These are phyloP conservation scores for Cucurbitaria berberidis DNA, from an alignment of 2,329 filamentous ascomycete genomes.

Conservation along the genomic window DNA sequence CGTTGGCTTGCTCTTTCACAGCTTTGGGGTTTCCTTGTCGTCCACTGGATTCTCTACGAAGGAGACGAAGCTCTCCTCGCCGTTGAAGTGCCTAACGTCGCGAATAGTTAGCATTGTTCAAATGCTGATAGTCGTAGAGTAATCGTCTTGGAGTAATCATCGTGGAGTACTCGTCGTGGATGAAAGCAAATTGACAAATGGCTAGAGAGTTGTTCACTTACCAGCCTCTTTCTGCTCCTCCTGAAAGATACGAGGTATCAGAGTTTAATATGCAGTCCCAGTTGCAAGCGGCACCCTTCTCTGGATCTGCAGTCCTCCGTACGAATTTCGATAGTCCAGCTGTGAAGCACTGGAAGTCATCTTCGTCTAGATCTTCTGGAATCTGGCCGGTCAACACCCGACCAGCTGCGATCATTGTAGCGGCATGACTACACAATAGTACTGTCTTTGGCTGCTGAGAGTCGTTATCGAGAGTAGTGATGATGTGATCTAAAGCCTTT, in stretches of 20 bases:
- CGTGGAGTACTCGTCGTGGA: neutral
- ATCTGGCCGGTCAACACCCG: constrained; percentile 78
- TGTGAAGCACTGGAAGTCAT: constrained; percentile 87
- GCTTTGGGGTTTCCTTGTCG: constrained; percentile 27
- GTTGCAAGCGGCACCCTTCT: constrained; percentile 71
- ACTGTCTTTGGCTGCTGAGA: constrained; percentile 70
- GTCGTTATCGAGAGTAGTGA: constrained; percentile 71
- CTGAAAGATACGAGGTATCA: constrained; percentile 80
- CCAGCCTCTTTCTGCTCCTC: constrained; percentile 89
- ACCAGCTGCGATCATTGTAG: constrained; percentile 84
- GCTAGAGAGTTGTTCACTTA: constrained; percentile 57
- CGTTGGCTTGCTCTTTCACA: constrained; percentile 16
- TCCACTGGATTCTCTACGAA: constrained; percentile 31
- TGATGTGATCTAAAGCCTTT: constrained; percentile 70
- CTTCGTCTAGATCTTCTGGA: constrained; percentile 71
- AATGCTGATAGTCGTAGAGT: neutral
- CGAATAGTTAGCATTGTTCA: neutral
- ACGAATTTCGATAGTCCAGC: constrained; percentile 77
- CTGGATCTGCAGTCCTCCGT: constrained; percentile 54
- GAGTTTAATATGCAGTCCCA: constrained; percentile 84
- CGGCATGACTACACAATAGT: constrained; percentile 87
- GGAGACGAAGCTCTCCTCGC: constrained; percentile 45
- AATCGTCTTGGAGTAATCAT: neutral
- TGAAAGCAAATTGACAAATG: too few relatives aligned
- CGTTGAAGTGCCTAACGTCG: constrained; percentile 42